Evolutionary conservation across 2,329 filamentous ascomycete species (phyloP), one percentile per base, ranked within the genome.

Genomic region (Aulographum hederae): DNA sequence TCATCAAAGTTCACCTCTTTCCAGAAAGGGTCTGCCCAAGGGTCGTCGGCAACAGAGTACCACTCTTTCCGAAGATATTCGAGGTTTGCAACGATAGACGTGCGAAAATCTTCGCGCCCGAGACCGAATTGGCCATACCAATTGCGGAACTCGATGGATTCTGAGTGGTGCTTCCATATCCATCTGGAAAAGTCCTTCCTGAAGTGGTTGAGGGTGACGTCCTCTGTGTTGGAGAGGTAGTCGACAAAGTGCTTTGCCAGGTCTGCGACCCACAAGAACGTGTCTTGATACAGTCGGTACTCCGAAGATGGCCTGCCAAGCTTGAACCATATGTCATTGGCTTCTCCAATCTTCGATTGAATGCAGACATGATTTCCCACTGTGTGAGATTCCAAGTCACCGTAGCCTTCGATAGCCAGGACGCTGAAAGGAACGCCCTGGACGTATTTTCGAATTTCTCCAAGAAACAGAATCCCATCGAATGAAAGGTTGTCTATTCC

Each of bases 201-300:
- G 38, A 89, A 85, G 1, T 43, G 35, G 2, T 48, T 40, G 30
- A 78, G 56, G 8, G 21, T n/a, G 8, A n/a, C 8, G 8, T 25
- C n/a, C n/a, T 25, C 21, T 8, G 8, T 25, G 21, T 25, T 25
- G 21, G 8, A 25, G 21, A 25, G 8, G 39, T 66, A 89, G 38
- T 84, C 75, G 1, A 84, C 60, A 16, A 78, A 63, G 41, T 82
- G 71, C 44, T 85, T 86, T 0, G 67, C 61, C 1, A 89, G 54
- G 32, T 76, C 63, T 0, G 70, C 74, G 1, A 85, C 50, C 78
- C 78, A 89, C 0, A 73, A 36, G 37, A 82, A 86, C 0, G 68
- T 61, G 0, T 52, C 30, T 36, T 73, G 65, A 41, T 74, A 84
- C 2, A 69, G 53, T 8, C 37, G 38, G 42, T 89, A 91, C 23